Conservation (phyloP, 2,329 filamentous ascomycete species). For the Chaetomium olivaceum region DNA sequence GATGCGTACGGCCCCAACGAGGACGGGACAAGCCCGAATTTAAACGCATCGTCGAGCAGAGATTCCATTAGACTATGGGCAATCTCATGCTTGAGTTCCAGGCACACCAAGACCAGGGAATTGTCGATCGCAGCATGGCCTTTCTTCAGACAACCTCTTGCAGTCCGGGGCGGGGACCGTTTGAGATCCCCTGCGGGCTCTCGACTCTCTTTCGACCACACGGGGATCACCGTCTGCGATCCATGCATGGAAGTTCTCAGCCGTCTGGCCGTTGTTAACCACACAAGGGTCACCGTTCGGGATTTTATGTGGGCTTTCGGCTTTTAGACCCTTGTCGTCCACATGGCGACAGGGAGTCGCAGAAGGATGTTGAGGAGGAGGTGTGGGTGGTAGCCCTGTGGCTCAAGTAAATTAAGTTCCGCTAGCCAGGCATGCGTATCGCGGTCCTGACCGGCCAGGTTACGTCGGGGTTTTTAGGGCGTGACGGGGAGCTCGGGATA, state of each 20-base stretch:
- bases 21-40: not conserved
- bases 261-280: not conserved
- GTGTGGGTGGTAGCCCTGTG: not conserved
- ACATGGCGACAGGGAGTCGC: constrained; percentile 11
- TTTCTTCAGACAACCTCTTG: not conserved
- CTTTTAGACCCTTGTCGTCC: constrained; percentile 1
- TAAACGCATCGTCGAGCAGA: not conserved
- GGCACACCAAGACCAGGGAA: not conserved
- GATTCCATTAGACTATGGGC: not conserved
- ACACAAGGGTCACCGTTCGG: not conserved
- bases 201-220: not conserved
- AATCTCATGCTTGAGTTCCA: not conserved
- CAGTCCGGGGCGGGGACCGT: not conserved
- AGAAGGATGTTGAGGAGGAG: not conserved
- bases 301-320: not conserved
- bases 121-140: not conserved
- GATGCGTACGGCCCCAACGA: not conserved
- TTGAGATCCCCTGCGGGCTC: not conserved
- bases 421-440: not conserved
- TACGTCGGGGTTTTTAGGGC: not conserved
- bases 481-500: not conserved
- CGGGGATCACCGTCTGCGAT: not conserved
- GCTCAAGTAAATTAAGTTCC: not conserved
- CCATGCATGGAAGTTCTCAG: not conserved
- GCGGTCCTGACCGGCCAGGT: not conserved